phyloP scores from a whole-genome alignment of 1,139 yeast species.

The Schwanniomyces etchellsii region DNA sequence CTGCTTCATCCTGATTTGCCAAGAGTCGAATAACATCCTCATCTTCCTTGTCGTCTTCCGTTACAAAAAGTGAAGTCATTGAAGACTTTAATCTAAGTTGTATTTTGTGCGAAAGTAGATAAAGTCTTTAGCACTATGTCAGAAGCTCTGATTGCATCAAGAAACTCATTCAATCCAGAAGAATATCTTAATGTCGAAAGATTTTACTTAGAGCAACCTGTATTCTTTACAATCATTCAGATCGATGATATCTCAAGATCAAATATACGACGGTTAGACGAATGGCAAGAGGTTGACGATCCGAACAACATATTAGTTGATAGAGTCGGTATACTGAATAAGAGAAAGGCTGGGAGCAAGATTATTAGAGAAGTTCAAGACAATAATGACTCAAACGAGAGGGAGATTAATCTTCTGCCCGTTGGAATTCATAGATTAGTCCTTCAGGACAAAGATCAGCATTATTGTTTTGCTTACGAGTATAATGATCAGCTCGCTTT shows the following conservation, averaged over 20 bases:
- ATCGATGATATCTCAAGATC: constrained; percentile 33
- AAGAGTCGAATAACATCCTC: neutral
- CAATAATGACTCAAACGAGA: neutral
- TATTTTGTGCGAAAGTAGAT: too few species aligned
- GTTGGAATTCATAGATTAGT: constrained; percentile 32
- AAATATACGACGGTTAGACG: constrained; percentile 29
- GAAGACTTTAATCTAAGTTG: too few species aligned
- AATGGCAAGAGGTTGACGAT: constrained; percentile 33
- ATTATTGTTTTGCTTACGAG: constrained; percentile 37
- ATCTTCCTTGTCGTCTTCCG: neutral
- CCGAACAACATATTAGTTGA: constrained; percentile 40
- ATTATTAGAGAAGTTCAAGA: constrained; percentile 24
- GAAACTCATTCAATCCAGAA: constrained; percentile 13
- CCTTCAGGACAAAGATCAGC: constrained; percentile 24
- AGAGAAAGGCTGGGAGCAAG: constrained; percentile 9
- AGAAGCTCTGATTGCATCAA: neutral
- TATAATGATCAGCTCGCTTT: constrained; percentile 30
- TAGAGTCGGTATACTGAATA: constrained; percentile 18
- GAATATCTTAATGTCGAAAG: constrained; percentile 9
- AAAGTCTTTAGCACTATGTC: neutral
- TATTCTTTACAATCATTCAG: constrained; percentile 26
- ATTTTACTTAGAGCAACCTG: constrained; percentile 11
- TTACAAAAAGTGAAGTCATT: neutral
- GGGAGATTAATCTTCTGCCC: constrained; percentile 4
- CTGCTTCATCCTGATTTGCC: too few species aligned